A percentile compares a stretch with the other conserved stretches of the same genome.
These are phyloP conservation scores for Pyrenophora teres DNA, from an alignment of 2,329 filamentous ascomycete species.

Conservation along the genomic window DNA sequence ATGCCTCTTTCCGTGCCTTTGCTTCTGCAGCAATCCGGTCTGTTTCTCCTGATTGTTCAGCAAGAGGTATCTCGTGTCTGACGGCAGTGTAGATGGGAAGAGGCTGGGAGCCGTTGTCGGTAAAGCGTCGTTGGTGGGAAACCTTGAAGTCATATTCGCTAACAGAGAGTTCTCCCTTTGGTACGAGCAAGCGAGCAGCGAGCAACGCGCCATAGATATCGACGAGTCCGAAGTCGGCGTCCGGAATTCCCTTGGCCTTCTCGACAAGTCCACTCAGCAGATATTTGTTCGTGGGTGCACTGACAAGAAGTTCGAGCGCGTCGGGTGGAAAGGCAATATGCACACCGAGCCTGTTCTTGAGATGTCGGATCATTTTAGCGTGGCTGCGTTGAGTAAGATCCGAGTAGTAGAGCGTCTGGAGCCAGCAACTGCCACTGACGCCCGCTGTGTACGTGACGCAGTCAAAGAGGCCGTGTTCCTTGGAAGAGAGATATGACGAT, in stretches of 20 bases:
- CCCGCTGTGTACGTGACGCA: slow-evolving; percentile 94
- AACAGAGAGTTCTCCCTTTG: slow-evolving; percentile 79
- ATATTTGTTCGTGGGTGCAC: slow-evolving; percentile 90
- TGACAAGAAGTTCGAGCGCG: slow-evolving; percentile 79
- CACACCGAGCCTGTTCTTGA: slow-evolving; percentile 81
- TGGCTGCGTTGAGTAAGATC: slow-evolving; percentile 73
- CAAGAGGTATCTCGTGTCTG: slow-evolving; percentile 85
- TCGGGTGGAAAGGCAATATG: slow-evolving; percentile 93
- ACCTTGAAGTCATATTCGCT: slow-evolving; percentile 83
- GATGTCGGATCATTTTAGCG: slow-evolving; percentile 73
- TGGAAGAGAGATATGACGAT: slow-evolving; percentile 81
- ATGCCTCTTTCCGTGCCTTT: slow-evolving; percentile 67
- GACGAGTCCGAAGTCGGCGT: slow-evolving; percentile 85
- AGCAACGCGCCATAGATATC: slow-evolving; percentile 90
- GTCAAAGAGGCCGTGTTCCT: slow-evolving; percentile 88
- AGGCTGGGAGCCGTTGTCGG: slow-evolving; percentile 79
- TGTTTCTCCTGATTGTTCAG: slow-evolving; percentile 52
- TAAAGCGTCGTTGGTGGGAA: slow-evolving; percentile 79
- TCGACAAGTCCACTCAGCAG: slow-evolving; percentile 87
- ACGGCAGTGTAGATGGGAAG: slow-evolving; percentile 96
- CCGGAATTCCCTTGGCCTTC: slow-evolving; percentile 81
- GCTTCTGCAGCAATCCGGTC: slow-evolving; percentile 48
- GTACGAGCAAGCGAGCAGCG: slow-evolving; percentile 82
- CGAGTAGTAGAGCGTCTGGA: slow-evolving; percentile 85
- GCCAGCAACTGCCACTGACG: slow-evolving; percentile 95